Conservation (phyloP, 257 asterid genomes). For the Solanum habrochaites region DNA sequence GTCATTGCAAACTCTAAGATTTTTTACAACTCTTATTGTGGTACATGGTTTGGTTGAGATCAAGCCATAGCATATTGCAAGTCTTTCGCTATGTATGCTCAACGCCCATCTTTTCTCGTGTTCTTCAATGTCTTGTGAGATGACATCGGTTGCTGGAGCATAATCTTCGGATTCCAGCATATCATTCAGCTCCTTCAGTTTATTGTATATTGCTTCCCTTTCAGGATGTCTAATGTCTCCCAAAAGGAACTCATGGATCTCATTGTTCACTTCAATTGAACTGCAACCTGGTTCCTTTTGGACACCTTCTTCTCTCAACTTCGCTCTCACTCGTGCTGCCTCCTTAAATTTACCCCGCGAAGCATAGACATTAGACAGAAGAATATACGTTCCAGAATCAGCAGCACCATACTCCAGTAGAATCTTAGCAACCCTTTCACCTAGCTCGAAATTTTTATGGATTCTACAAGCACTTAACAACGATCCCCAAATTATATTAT, state of each 20-base stretch:
- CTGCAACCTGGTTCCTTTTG: constrained; percentile 52
- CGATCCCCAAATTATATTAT: constrained; percentile 40
- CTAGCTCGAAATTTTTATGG: constrained; percentile 27
- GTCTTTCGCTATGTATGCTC: constrained; percentile 48
- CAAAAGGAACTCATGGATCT: constrained; percentile 34
- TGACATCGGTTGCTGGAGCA: constrained; percentile 20
- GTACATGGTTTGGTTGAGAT: constrained; percentile 17
- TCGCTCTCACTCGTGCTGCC: constrained; percentile 18
- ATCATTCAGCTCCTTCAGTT: constrained; percentile 20
- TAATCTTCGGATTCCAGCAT: constrained; percentile 27
- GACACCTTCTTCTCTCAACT: constrained; percentile 26
- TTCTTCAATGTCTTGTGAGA: constrained; percentile 32
- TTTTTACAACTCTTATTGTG: constrained; percentile 34
- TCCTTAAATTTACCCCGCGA: constrained; percentile 32
- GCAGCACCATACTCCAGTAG: constrained; percentile 8
- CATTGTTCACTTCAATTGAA: constrained; percentile 27
- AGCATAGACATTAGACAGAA: constrained; percentile 35
- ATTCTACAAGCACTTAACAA: constrained; percentile 38
- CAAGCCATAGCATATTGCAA: constrained; percentile 44
- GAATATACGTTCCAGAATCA: constrained; percentile 22
- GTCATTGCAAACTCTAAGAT: constrained; percentile 44
- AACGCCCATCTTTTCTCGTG: constrained; percentile 32
- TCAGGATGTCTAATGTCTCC: constrained; percentile 46
- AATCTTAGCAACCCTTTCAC: constrained; percentile 21
- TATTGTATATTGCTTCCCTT: constrained; percentile 34